Percentiles rank a stretch among this genome's conserved stretches.
Evolutionary conservation across 2,329 filamentous ascomycete genomes (phyloP).

Genomic region (Nothophoma quercina): DNA sequence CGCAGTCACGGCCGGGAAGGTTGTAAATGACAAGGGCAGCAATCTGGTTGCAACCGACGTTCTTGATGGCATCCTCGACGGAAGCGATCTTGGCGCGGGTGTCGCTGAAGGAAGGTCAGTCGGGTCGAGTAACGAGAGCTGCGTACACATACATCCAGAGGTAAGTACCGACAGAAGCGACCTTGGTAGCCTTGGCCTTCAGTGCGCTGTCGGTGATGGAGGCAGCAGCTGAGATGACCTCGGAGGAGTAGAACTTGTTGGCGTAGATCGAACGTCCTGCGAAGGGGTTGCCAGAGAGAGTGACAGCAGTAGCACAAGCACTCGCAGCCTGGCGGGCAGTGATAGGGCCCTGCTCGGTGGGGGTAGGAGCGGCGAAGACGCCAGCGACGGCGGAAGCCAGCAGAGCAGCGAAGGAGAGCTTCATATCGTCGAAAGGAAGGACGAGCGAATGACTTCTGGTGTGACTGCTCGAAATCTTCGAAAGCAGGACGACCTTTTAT

Average conservation of each 20-base stretch:
- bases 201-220: conserved; percentile 61
- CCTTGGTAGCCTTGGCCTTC: conserved; percentile 58
- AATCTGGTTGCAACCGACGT: conserved; percentile 57
- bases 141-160: conserved; percentile 59
- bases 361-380: conserved; percentile 44
- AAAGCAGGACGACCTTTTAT: conserved; percentile 39
- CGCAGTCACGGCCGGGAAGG: conserved; percentile 70
- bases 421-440: conserved; percentile 42
- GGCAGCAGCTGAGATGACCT: conserved; percentile 64
- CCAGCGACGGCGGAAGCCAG: conserved; percentile 47
- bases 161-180: conserved; percentile 61
- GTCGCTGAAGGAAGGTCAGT: conserved; percentile 49
- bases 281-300: conserved; percentile 62
- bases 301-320: conserved; percentile 47
- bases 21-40: conserved; percentile 69
- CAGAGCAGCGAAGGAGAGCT: conserved; percentile 43
- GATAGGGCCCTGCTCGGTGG: conserved; percentile 43
- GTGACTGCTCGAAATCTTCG: conserved; percentile 27
- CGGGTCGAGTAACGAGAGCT: neutral
- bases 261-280: conserved; percentile 58
- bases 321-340: conserved; percentile 40
- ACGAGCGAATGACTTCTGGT: conserved; percentile 27
- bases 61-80: conserved; percentile 59
- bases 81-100: conserved; percentile 60
- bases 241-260: conserved; percentile 62